phyloP scores from a whole-genome alignment of 2,329 filamentous ascomycete genomes.

The Fusarium algeriense region DNA sequence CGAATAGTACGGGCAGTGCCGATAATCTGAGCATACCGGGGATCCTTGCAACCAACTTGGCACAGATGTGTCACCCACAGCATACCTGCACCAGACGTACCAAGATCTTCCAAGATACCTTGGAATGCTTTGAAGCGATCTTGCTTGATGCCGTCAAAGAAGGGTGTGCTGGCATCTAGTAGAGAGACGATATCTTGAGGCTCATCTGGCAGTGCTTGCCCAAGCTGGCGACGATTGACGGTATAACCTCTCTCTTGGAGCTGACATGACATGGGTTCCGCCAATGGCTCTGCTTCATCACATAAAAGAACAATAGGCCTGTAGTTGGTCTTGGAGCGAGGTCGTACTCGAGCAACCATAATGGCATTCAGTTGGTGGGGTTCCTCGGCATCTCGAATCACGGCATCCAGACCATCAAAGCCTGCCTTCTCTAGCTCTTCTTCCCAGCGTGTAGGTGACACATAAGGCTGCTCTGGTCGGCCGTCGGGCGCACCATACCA shows the following conservation, averaged over 20 bases:
- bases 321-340: background rate
- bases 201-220: background rate
- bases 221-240: background rate
- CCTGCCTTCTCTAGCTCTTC: conserved; percentile 44
- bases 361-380: conserved; percentile 4
- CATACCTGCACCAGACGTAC: conserved; percentile 15
- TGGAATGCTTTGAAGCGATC: conserved; percentile 30
- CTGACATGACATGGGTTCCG: background rate
- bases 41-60: conserved; percentile 46
- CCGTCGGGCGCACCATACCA: conserved; percentile 52
- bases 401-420: conserved; percentile 32
- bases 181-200: conserved; percentile 46
- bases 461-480: conserved; percentile 46
- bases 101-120: conserved; percentile 4
- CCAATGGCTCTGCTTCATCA: background rate
- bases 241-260: background rate
- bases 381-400: conserved; percentile 12
- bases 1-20: conserved; percentile 49
- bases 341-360: conserved; percentile 1
- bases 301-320: background rate
- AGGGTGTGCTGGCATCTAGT: conserved; percentile 45
- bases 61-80: conserved; percentile 51
- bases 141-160: conserved; percentile 43
- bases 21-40: conserved; percentile 46
- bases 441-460: conserved; percentile 45